A percentile compares a stretch with the other conserved stretches of the same genome.
These are phyloP conservation scores for Ophiobolus disseminans DNA, from an alignment of 2,329 filamentous ascomycete genomes.

Conservation along the genomic window DNA sequence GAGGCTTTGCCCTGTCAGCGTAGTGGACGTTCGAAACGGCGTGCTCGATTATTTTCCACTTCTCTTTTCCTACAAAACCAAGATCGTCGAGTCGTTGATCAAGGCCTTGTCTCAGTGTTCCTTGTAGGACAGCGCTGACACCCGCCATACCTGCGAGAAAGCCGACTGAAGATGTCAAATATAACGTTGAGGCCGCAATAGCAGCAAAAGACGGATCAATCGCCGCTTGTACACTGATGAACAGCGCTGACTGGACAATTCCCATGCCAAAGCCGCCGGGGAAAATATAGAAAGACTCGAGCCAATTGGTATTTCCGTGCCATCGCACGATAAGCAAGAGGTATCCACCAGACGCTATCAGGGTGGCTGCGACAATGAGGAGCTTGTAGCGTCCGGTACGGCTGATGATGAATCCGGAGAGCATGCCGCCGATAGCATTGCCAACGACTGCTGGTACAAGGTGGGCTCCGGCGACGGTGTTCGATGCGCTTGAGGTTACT, in stretches of 20 bases:
- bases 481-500: conserved; percentile 64
- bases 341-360: conserved; percentile 28
- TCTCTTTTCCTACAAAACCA: conserved; percentile 11
- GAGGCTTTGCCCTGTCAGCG: conserved; percentile 20
- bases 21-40: conserved; percentile 31
- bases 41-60: conserved; percentile 24
- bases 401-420: conserved; percentile 56
- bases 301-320: conserved; percentile 36
- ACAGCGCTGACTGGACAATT: conserved; percentile 32
- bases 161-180: conserved; percentile 25
- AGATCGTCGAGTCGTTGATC: conserved; percentile 16
- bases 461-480: conserved; percentile 65
- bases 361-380: conserved; percentile 24
- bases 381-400: conserved; percentile 36
- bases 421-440: conserved; percentile 69
- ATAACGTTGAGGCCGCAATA: conserved; percentile 31
- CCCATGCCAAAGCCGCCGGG: conserved; percentile 38
- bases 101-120: conserved; percentile 22
- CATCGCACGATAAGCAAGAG: conserved; percentile 35
- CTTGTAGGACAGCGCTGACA: conserved; percentile 31
- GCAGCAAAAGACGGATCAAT: conserved; percentile 26
- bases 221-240: conserved; percentile 34
- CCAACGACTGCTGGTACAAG: conserved; percentile 72
- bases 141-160: conserved; percentile 31
- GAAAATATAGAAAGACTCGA: conserved; percentile 37